Conservation (phyloP, 805 yeast species). For the Zygosaccharomyces lentus region DNA sequence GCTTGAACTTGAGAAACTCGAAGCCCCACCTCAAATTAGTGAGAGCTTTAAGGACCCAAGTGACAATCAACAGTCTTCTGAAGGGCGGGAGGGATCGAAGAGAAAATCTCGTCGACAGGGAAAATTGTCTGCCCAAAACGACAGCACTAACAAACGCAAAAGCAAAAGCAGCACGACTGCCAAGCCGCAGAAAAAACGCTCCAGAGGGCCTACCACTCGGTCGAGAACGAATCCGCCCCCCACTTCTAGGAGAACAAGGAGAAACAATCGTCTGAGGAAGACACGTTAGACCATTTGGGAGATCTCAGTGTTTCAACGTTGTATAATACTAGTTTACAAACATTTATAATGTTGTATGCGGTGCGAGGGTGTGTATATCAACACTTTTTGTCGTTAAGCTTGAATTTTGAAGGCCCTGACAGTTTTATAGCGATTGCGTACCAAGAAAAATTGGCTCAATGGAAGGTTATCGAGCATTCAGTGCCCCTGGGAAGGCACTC, state of each 20-base stretch:
- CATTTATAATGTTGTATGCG: neutral
- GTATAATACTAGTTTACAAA: neutral
- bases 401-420: neutral
- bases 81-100: neutral
- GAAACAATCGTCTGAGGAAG: neutral
- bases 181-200: neutral
- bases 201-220: neutral
- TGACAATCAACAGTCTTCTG: neutral
- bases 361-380: slow-evolving; percentile 1
- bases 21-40: neutral
- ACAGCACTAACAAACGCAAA: neutral
- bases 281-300: neutral
- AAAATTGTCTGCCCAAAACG: neutral
- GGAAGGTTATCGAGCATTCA: slow-evolving; percentile 46
- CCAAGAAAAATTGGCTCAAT: neutral
- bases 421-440: neutral
- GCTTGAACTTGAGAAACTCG: neutral
- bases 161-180: neutral
- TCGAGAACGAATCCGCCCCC: neutral
- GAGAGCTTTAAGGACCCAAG: neutral
- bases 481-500: slow-evolving; percentile 95
- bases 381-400: neutral
- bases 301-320: neutral
- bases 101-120: neutral
- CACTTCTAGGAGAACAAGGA: neutral